These are phyloP conservation scores for Hippophae rhamnoides DNA, from an alignment of 306 rosid genomes.

Conservation along the genomic window DNA sequence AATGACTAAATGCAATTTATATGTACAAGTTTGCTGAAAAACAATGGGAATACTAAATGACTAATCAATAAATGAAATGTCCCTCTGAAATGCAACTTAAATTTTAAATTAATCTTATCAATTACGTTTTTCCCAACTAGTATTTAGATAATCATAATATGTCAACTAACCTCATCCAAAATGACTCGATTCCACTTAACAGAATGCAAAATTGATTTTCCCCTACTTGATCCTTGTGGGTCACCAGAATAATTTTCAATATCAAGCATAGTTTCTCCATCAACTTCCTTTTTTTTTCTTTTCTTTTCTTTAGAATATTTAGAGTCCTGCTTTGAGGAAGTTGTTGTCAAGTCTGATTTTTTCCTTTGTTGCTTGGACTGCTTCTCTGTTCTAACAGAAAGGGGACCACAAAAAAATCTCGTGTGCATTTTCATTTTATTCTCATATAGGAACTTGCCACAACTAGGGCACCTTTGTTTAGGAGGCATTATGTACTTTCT, in stretches of 20 bases:
- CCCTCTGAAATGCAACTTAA: no score
- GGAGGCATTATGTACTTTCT: conserved; percentile 83
- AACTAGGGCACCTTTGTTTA: conserved; percentile 51
- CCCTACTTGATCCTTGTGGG: conserved; percentile 2
- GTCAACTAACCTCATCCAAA: conserved; percentile 66
- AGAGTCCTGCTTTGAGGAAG: conserved; percentile 14
- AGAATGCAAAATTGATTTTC: conserved; percentile 50
- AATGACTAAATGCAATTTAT: no score
- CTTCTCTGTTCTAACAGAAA: conserved; percentile 54
- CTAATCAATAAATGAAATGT: no score
- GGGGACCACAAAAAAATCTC: conserved; percentile 67
- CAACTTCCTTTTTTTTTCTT: conserved; percentile 15
- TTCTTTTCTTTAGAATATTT: conserved; percentile 17
- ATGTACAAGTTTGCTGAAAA: no score
- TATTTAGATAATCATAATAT: not conserved
- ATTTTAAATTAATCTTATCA: no score
- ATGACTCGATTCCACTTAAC: conserved; percentile 79
- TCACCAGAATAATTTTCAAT: not conserved
- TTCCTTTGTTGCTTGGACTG: conserved; percentile 76
- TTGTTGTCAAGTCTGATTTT: conserved; percentile 12
- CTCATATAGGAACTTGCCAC: conserved; percentile 34
- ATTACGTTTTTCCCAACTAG: not conserved
- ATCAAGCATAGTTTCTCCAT: conserved; percentile 8
- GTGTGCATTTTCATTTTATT: conserved; percentile 34
- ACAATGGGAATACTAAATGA: no score